Evolutionary conservation across 2,329 filamentous ascomycete species (phyloP).

Genomic region (Xenoacremonium recifei): DNA sequence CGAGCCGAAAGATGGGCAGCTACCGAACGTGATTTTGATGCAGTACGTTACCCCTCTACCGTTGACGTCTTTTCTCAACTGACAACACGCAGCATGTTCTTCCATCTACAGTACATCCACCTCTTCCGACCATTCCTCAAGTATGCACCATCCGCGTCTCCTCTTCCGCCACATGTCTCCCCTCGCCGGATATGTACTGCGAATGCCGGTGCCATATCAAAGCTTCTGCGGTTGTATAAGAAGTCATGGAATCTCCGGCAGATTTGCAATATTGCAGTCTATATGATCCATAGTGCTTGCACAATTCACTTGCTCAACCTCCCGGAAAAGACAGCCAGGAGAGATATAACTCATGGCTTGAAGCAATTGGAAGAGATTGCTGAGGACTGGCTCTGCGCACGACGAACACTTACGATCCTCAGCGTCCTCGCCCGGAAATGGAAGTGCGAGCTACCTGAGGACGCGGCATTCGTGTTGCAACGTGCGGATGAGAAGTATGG

Average conservation of each 20-base stretch:
- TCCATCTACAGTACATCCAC: slow-evolving; percentile 91
- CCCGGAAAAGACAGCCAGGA: slow-evolving; percentile 83
- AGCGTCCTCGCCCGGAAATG: slow-evolving; percentile 85
- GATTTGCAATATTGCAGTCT: slow-evolving; percentile 95
- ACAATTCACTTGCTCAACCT: slow-evolving; percentile 93
- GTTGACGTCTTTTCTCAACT: slow-evolving; percentile 1
- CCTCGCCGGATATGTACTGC: slow-evolving; percentile 88
- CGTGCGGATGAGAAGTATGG: slow-evolving; percentile 81
- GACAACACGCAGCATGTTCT: slow-evolving; percentile 76
- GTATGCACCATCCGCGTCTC: slow-evolving; percentile 78
- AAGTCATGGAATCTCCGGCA: slow-evolving; percentile 87
- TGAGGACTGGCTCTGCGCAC: slow-evolving; percentile 88
- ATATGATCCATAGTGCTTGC: slow-evolving; percentile 91
- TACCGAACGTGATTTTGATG: slow-evolving; percentile 75
- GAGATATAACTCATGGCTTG: slow-evolving; percentile 87
- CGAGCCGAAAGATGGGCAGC: slow-evolving; percentile 82
- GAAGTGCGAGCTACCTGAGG: slow-evolving; percentile 82
- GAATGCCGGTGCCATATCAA: slow-evolving; percentile 85
- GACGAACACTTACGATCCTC: slow-evolving; percentile 80
- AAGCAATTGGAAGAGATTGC: slow-evolving; percentile 94
- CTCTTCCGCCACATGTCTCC: slow-evolving; percentile 82
- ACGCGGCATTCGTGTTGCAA: slow-evolving; percentile 73
- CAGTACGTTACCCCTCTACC: slow-evolving; percentile 65
- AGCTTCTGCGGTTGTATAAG: slow-evolving; percentile 92
- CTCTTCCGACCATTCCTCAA: slow-evolving; percentile 94